Conservation (phyloP, 2,329 filamentous ascomycete genomes). For the Aspergillus eucalypticola region DNA sequence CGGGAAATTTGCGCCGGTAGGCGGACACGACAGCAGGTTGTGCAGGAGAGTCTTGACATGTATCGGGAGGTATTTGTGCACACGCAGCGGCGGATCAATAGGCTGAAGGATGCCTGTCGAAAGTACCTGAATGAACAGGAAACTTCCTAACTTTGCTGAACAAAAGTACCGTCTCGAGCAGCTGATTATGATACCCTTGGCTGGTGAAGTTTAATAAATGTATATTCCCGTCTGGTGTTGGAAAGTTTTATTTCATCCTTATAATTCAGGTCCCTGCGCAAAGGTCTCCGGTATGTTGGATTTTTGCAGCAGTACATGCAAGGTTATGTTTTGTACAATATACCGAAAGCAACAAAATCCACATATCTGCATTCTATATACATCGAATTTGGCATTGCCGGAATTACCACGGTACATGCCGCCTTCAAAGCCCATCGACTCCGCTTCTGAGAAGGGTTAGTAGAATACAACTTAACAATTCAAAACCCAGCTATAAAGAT, state of each 20-base stretch:
- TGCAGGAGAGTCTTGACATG: conserved; percentile 80
- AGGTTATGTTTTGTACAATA: too few relatives aligned
- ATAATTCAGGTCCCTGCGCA: too few relatives aligned
- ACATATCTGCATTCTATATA: too few relatives aligned
- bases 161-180: not conserved
- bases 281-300: too few relatives aligned
- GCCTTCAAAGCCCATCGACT: too few relatives aligned
- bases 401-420: too few relatives aligned
- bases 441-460: too few relatives aligned
- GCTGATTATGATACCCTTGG: conserved; percentile 10
- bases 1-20: conserved; percentile 91
- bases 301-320: too few relatives aligned
- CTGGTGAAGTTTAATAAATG: not conserved
- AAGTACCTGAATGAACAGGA: conserved; percentile 54
- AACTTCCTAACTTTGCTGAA: conserved; percentile 18
- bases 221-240: not conserved
- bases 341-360: too few relatives aligned
- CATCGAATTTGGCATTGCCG: too few relatives aligned
- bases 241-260: not conserved
- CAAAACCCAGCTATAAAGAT: too few relatives aligned
- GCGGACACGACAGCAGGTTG: conserved; percentile 70
- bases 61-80: conserved; percentile 85
- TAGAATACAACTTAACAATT: too few relatives aligned
- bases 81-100: conserved; percentile 71
- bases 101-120: conserved; percentile 60